phyloP scores from a whole-genome alignment of 2,329 filamentous ascomycete genomes.

The Botryotinia convoluta region DNA sequence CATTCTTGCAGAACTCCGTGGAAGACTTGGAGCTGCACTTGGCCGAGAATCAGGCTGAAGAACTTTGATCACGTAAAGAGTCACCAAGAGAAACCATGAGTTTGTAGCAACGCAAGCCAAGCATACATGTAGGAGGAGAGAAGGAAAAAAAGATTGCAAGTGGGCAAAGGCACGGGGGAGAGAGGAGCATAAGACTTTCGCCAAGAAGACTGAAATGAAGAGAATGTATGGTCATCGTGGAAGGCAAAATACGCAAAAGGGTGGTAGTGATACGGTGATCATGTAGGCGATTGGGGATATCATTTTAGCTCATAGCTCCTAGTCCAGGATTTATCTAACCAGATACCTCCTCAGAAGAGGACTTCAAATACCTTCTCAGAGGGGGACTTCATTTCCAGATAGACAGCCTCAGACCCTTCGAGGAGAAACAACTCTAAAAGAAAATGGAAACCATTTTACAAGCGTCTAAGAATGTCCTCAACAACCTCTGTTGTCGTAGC shows the following conservation, averaged over 20 bases:
- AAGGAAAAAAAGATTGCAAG: background rate
- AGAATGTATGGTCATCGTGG: background rate
- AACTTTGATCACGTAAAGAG: background rate
- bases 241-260: background rate
- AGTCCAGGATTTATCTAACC: constrained; percentile 5
- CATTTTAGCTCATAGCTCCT: constrained; percentile 20
- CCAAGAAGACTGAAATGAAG: background rate
- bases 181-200: background rate
- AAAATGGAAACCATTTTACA: constrained; percentile 51
- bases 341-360: constrained; percentile 15
- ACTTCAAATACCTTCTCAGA: constrained; percentile 17
- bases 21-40: constrained; percentile 15
- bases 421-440: constrained; percentile 19
- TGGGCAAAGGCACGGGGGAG: background rate
- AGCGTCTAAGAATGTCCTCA: constrained; percentile 76
- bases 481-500: constrained; percentile 85
- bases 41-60: constrained; percentile 15
- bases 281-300: constrained; percentile 11
- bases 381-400: constrained; percentile 13
- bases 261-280: background rate
- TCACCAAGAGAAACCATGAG: background rate
- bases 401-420: constrained; percentile 9
- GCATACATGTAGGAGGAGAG: background rate
- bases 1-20: constrained; percentile 13
- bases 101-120: constrained; percentile 2